A percentile compares a stretch with the other conserved stretches of the same genome.
Conservation (phyloP, 805 yeast genomes). For the Danielia reshetovae region DNA sequence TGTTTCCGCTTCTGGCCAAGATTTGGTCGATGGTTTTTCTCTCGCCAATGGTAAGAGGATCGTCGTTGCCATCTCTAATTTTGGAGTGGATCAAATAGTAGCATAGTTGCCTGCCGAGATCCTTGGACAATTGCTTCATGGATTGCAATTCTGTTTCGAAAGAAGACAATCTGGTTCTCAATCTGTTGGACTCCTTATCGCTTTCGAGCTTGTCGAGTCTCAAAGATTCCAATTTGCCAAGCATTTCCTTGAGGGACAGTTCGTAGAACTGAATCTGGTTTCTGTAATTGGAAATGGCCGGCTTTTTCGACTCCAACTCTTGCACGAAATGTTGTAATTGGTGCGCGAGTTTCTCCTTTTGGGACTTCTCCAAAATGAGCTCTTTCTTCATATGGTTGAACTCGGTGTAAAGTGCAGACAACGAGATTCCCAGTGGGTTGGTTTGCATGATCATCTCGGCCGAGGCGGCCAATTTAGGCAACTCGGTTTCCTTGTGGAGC, state of each 20-base stretch:
- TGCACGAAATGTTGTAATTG: slow-evolving; percentile 69
- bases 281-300: slow-evolving; percentile 65
- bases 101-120: slow-evolving; percentile 81
- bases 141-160: slow-evolving; percentile 44
- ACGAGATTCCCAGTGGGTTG: slow-evolving; percentile 46
- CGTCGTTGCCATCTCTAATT: slow-evolving; percentile 50
- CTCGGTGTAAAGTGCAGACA: slow-evolving; percentile 65
- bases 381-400: slow-evolving; percentile 61
- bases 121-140: slow-evolving; percentile 57
- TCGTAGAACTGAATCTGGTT: slow-evolving; percentile 51
- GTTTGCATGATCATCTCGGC: slow-evolving; percentile 51
- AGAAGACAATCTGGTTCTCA: slow-evolving; percentile 35
- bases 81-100: slow-evolving; percentile 63
- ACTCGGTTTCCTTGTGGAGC: slow-evolving; percentile 34
- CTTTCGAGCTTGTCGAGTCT: slow-evolving; percentile 47
- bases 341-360: slow-evolving; percentile 63
- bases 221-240: slow-evolving; percentile 47
- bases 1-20: slow-evolving; percentile 35
- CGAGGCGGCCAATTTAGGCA: slow-evolving; percentile 49
- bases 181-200: slow-evolving; percentile 34
- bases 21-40: slow-evolving; percentile 58
- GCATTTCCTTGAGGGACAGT: slow-evolving; percentile 53
- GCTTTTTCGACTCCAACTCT: slow-evolving; percentile 77
- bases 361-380: slow-evolving; percentile 62
- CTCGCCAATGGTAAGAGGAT: slow-evolving; percentile 64